Conservation (phyloP, 257 asterid species). For the Mentha longifolia region DNA sequence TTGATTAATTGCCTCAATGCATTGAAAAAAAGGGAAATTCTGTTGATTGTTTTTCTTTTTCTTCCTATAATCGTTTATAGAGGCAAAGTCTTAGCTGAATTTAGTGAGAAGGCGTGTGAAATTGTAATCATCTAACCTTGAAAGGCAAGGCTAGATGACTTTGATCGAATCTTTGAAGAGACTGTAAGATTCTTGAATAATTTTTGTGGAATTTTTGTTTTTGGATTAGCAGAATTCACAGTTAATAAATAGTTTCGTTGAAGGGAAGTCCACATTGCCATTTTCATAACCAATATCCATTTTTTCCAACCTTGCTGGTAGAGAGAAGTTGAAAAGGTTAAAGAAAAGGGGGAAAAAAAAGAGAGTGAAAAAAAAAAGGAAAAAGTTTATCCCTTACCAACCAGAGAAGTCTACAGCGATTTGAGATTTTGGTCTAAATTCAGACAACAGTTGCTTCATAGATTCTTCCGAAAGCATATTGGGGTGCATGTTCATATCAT, state of each 20-base stretch:
- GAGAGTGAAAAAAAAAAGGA: conserved; percentile 22
- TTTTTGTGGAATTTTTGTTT: conserved; percentile 20
- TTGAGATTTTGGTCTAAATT: conserved; percentile 39
- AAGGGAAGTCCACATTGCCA: conserved; percentile 42
- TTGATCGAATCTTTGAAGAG: conserved; percentile 33
- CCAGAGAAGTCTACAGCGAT: conserved; percentile 43
- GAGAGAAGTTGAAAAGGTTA: conserved; percentile 16
- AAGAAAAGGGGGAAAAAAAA: not conserved
- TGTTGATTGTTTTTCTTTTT: conserved; percentile 16
- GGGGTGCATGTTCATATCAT: conserved; percentile 49
- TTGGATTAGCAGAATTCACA: conserved; percentile 28
- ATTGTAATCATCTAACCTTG: conserved; percentile 21
- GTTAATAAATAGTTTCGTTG: conserved; percentile 28
- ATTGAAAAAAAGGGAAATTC: conserved; percentile 8
- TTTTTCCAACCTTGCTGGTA: conserved; percentile 33
- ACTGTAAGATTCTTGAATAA: conserved; percentile 27
- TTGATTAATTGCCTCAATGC: conserved; percentile 20
- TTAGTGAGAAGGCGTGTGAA: conserved; percentile 25
- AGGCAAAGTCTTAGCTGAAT: conserved; percentile 33
- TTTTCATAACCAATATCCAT: conserved; percentile 30
- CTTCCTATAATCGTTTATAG: not conserved
- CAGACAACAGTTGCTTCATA: conserved; percentile 33
- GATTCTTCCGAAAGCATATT: conserved; percentile 36
- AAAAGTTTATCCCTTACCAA: conserved; percentile 49
- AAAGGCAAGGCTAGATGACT: conserved; percentile 31